Evolutionary conservation across 1,139 yeast genomes (phyloP), one percentile per base, ranked within the genome.

Genomic region (Pichia sp.): DNA sequence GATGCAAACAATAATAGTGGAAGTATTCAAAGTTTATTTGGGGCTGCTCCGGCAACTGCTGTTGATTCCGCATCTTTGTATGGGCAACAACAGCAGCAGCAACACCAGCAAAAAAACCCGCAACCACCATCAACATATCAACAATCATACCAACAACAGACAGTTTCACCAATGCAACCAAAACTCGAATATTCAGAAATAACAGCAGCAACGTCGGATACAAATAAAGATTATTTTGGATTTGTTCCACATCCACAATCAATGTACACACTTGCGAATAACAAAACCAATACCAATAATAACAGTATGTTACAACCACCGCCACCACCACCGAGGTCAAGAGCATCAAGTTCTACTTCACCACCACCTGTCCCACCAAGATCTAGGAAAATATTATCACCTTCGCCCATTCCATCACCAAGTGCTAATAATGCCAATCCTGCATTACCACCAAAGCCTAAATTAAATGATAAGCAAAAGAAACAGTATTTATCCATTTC

Each of bases 361-460:
- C 54, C 55, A 9, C 62, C 64, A 2, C 67, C 68, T 5, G 61
- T 64, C 6, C 69, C 69, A 9, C 70, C 69, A 3, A 57, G 69
- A 34, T 43, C 55, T 4, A 52, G 55, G 28, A 54, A 44, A 43
- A 13, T 39, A 3, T 42, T 22, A 14, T 53, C 60, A 5, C 60
- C 62, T 13, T 54, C 59, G 6, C 14, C 46, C 14, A 57, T 62
- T 3, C 59, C 64, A 8, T 70, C 74, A 5, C 47, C 53, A 5
- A 28, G 33, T 11, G 13, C 39, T 9, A 18, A 43, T 27, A 30
- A 27, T 31, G 8, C 38, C 11, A 47, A 54, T 19, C 80, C 80
- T 0, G 77, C 77, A 0, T 76, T 81, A 1, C 74, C 69, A 14
- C 67, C 69, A 5, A 63, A 60, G 48, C 66, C 69, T 10, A n/a